Base-by-base conservation (phyloP, 257 asterid genomes). In the Nemophila menziesii region DNA sequence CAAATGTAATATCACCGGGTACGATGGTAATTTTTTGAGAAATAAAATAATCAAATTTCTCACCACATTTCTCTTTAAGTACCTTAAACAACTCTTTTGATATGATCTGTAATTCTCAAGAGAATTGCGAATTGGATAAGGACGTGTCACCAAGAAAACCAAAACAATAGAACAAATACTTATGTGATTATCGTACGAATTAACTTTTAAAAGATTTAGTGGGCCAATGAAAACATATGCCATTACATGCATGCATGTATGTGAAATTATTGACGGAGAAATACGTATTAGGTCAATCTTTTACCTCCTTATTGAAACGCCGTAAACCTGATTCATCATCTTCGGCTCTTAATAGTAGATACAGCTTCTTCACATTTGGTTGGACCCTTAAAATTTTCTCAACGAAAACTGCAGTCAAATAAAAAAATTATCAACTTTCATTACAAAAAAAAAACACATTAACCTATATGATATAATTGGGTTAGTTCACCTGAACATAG, bases 341-440 rank as follows among this genome's bases (percentile, higher is more conserved):
- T 20, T 70, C 40, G 44, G 95, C 94, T 61, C 95, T 83, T 48
- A 87, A n/a, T 9, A 87, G 92, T 51, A 87, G 83, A 60, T 79
- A 83, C 8, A 87, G 71, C 63, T 69, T 77, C 75, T 75, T 83
- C 57, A 77, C 93, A 64, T 87, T 73, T 33, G 97, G 97, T 22
- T 80, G 93, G 36, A 71, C 79, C 44, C 97, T 69, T 3, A 87
- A 54, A 38, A 87, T 67, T 69, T 83, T 82, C 85, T 87, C 97
- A 8, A 72, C 57, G 16, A 74, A 80, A 66, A 87, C 97, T 87
- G 80, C 77, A 65, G n/a, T n/a, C n/a, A n/a, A n/a, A n/a, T n/a
- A n/a, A n/a, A n/a, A n/a, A n/a, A n/a, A n/a, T n/a, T n/a, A n/a
- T n/a, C n/a, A n/a, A n/a, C n/a, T n/a, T n/a, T n/a, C n/a, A n/a